Evolutionary conservation across 2,329 filamentous ascomycete genomes (phyloP).

Genomic region (Stemphylium lycopersici): DNA sequence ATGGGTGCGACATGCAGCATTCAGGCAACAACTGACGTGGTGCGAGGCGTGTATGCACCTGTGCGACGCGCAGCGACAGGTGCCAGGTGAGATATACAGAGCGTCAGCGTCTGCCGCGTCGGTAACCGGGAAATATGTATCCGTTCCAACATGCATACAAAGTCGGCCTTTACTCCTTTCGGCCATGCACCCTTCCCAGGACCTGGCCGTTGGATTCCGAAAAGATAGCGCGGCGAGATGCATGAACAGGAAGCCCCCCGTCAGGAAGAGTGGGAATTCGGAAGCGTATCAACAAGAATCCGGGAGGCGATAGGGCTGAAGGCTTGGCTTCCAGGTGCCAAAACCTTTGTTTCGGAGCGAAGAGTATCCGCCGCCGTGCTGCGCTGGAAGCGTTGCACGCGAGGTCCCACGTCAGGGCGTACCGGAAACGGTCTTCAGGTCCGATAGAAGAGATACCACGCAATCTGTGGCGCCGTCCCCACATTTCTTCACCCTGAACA

Average conservation of each 20-base stretch:
- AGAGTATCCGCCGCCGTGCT: slow-evolving; percentile 9
- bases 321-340: background rate
- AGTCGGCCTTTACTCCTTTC: background rate
- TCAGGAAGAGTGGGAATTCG: background rate
- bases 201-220: too few relatives aligned
- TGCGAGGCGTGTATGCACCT: background rate
- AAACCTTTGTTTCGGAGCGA: slow-evolving; percentile 2
- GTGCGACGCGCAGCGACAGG: background rate
- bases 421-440: background rate
- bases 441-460: background rate
- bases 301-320: slow-evolving; percentile 15
- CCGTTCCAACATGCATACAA: background rate
- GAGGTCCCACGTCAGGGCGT: slow-evolving; percentile 1
- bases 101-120: background rate
- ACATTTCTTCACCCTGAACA: slow-evolving; percentile 7
- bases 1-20: background rate
- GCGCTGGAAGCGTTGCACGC: background rate
- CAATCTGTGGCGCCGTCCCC: slow-evolving; percentile 2
- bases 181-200: too few relatives aligned
- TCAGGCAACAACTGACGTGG: background rate
- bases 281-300: slow-evolving; percentile 6
- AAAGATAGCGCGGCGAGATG: too few relatives aligned
- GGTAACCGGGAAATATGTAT: background rate
- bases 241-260: too few relatives aligned
- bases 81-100: background rate